A percentile compares a stretch with the other conserved stretches of the same genome.
These are phyloP conservation scores for Fusarium keratoplasticum DNA, from an alignment of 2,329 filamentous ascomycete genomes.

Conservation along the genomic window DNA sequence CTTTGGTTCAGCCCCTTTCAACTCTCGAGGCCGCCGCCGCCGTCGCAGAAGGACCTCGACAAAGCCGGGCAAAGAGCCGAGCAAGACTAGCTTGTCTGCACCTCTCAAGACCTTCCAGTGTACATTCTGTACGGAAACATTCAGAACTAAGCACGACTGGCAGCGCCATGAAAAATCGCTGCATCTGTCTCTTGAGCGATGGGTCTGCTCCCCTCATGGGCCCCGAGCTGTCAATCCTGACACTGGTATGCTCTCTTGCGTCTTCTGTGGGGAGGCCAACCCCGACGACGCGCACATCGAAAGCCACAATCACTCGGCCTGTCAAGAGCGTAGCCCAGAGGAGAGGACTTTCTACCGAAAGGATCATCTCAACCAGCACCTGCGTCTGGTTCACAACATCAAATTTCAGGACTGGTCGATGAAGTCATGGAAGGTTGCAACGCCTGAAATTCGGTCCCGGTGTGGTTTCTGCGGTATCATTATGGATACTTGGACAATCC, in stretches of 20 bases:
- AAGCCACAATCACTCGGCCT: constrained; percentile 70
- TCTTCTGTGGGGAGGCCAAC: constrained; percentile 69
- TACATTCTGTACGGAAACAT: constrained; percentile 76
- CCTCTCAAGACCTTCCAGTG: constrained; percentile 72
- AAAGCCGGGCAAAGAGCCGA: constrained; percentile 50
- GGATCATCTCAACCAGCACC: constrained; percentile 74
- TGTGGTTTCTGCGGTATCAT: constrained; percentile 74
- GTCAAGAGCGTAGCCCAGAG: constrained; percentile 71
- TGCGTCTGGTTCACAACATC: constrained; percentile 70
- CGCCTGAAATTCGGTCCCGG: constrained; percentile 70
- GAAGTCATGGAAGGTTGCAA: constrained; percentile 71
- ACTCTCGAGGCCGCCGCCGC: constrained; percentile 59
- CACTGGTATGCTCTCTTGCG: constrained; percentile 67
- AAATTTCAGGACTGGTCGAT: constrained; percentile 74
- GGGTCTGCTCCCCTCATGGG: constrained; percentile 72
- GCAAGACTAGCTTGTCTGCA: constrained; percentile 49
- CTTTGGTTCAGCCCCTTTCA: constrained; percentile 57
- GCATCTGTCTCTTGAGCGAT: constrained; percentile 73
- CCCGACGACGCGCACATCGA: constrained; percentile 68
- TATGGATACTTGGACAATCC: constrained; percentile 70
- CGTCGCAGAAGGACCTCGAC: constrained; percentile 59
- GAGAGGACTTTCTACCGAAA: constrained; percentile 76
- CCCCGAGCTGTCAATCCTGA: constrained; percentile 67
- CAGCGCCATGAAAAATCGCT: constrained; percentile 77
- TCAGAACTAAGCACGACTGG: constrained; percentile 77